A percentile compares a stretch with the other conserved stretches of the same genome.
Evolutionary conservation across 2,329 filamentous ascomycete species (phyloP).

Genomic region (Epichloe bromicola): DNA sequence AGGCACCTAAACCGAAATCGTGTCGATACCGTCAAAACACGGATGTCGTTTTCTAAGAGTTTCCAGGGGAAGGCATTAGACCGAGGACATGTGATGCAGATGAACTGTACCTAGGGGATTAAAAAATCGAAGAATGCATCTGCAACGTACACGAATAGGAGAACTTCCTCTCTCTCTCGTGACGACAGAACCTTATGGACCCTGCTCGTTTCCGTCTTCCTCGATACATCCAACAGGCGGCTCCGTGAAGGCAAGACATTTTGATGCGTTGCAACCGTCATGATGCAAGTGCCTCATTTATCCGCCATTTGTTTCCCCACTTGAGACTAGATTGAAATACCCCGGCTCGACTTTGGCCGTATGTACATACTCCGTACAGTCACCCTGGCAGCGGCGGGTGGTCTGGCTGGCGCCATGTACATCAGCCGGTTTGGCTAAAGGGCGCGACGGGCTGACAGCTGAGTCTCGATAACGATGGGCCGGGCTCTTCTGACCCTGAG

Average conservation of each 20-base stretch:
- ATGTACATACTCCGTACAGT: too few relatives aligned
- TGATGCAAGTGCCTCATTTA: not conserved
- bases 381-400: too few relatives aligned
- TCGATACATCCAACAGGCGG: too few relatives aligned
- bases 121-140: not conserved
- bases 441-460: not conserved
- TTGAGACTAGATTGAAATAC: not conserved
- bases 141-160: not conserved
- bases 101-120: not conserved
- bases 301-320: not conserved
- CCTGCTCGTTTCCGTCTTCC: too few relatives aligned
- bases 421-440: not conserved
- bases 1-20: too few relatives aligned
- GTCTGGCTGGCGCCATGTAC: not conserved
- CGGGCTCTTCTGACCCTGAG: not conserved
- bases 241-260: too few relatives aligned
- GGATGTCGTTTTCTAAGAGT: too few relatives aligned
- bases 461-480: not conserved
- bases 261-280: not conserved
- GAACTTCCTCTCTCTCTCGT: too few relatives aligned
- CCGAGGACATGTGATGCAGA: not conserved
- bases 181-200: too few relatives aligned
- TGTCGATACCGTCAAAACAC: too few relatives aligned
- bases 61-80: not conserved
- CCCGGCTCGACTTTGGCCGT: too few relatives aligned